Evolutionary conservation across 1,284 basidiomycete species (phyloP).

Genomic region (Puccinia triticina): DNA sequence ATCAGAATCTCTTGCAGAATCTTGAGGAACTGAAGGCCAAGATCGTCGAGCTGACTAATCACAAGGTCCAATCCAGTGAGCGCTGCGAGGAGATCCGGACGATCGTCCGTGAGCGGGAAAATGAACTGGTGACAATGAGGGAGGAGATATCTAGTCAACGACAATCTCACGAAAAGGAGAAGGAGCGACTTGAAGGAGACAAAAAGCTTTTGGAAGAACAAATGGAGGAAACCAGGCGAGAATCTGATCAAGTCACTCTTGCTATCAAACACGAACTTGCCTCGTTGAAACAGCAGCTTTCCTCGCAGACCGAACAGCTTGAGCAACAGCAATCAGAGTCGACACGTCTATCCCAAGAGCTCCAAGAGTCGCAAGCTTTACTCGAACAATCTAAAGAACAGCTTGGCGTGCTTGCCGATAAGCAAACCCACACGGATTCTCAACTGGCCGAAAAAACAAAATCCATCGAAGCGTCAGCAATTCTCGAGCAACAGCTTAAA

Average conservation of each 20-base stretch:
- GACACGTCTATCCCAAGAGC: constrained; percentile 11
- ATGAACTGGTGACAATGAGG: constrained; percentile 24
- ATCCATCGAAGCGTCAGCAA: constrained; percentile 1
- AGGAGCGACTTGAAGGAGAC: background rate
- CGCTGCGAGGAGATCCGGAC: constrained; percentile 36
- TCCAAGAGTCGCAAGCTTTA: constrained; percentile 8
- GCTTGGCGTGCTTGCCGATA: constrained; percentile 1
- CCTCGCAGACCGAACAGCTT: constrained; percentile 35
- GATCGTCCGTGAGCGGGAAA: constrained; percentile 43
- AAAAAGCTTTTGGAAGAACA: constrained; percentile 4
- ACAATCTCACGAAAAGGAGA: constrained; percentile 32
- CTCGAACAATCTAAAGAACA: constrained; percentile 25
- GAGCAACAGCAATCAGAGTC: constrained; percentile 26
- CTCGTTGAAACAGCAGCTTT: background rate
- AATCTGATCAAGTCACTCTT: constrained; percentile 12
- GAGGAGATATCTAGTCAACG: constrained; percentile 34
- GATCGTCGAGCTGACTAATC: constrained; percentile 28
- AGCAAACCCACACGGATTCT: constrained; percentile 9
- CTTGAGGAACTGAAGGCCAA: constrained; percentile 42
- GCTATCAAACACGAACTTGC: constrained; percentile 17
- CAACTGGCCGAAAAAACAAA: constrained; percentile 21
- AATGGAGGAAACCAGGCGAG: constrained; percentile 15
- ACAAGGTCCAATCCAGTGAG: constrained; percentile 42
- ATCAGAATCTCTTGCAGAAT: constrained; percentile 46
- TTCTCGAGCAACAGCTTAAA: constrained; percentile 13